These are phyloP conservation scores for Plectosphaerella plurivora DNA, from an alignment of 2,329 filamentous ascomycete genomes.

Conservation along the genomic window DNA sequence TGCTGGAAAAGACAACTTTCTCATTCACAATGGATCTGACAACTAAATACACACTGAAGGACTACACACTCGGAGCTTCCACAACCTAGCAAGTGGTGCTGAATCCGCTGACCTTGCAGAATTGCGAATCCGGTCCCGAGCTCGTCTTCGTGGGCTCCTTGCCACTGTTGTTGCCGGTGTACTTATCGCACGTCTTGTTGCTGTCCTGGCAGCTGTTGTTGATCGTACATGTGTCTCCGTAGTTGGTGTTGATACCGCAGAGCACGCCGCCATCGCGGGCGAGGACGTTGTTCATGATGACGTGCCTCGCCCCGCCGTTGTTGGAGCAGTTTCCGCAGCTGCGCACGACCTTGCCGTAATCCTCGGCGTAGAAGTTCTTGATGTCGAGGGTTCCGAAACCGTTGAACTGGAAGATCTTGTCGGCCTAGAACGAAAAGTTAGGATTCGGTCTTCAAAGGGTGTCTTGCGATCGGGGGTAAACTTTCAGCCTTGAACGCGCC, in stretches of 20 bases:
- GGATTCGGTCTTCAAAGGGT: too few species aligned
- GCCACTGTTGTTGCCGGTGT: constrained; percentile 29
- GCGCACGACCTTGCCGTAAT: constrained; percentile 46
- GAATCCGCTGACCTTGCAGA: constrained; percentile 19
- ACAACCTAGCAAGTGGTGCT: constrained; percentile 10
- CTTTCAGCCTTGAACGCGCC: constrained; percentile 37
- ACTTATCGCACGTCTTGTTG: constrained; percentile 26
- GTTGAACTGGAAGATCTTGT: constrained; percentile 39
- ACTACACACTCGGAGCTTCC: neutral
- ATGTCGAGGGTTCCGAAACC: constrained; percentile 32
- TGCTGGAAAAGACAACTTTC: too few species aligned
- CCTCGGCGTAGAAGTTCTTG: constrained; percentile 36
- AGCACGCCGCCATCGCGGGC: constrained; percentile 34
- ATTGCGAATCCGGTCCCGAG: constrained; percentile 28
- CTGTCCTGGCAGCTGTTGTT: constrained; percentile 30
- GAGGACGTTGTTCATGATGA: constrained; percentile 37
- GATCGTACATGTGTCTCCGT: constrained; percentile 39
- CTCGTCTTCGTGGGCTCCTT: constrained; percentile 31
- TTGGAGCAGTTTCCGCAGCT: constrained; percentile 45
- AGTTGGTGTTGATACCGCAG: constrained; percentile 48
- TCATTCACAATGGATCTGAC: too few species aligned
- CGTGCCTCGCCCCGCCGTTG: constrained; percentile 32
- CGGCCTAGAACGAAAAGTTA: too few species aligned
- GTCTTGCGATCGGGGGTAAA: too few species aligned
- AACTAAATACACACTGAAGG: too few species aligned